Conservation (phyloP, 2,329 filamentous ascomycete genomes). For the Ophiocordyceps robertsii region DNA sequence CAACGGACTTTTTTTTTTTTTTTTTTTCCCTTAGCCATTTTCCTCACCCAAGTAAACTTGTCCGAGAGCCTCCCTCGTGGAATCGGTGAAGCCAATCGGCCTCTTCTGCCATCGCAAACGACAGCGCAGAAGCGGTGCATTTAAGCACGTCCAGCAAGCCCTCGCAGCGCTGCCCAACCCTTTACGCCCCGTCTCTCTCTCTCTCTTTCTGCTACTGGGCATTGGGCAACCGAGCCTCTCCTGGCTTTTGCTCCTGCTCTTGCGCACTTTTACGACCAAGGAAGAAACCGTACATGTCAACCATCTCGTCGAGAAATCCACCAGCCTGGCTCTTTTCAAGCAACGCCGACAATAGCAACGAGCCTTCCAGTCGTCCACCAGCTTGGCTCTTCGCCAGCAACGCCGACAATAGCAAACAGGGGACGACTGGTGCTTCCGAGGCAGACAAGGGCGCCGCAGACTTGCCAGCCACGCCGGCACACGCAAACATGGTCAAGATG, state of each 20-base stretch:
- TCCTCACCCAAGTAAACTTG: too few relatives aligned
- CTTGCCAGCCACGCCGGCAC: conserved; percentile 2
- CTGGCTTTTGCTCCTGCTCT: too few relatives aligned
- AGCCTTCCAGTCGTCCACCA: background rate
- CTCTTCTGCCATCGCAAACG: conserved; percentile 1
- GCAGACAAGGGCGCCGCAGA: background rate
- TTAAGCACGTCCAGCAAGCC: too few relatives aligned
- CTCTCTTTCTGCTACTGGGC: too few relatives aligned
- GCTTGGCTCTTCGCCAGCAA: background rate
- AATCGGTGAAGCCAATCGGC: background rate
- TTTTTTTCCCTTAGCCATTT: too few relatives aligned
- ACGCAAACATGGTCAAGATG: conserved; percentile 21
- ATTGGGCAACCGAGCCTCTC: too few relatives aligned
- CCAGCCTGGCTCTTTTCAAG: conserved; percentile 31
- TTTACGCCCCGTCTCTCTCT: too few relatives aligned
- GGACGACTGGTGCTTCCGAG: background rate
- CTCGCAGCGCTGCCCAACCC: too few relatives aligned
- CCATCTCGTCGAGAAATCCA: conserved; percentile 11
- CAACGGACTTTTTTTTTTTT: background rate
- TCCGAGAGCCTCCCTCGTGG: background rate
- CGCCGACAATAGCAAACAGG: background rate
- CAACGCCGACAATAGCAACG: conserved; percentile 13
- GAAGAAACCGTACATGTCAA: conserved; percentile 13
- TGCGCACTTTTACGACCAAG: background rate
- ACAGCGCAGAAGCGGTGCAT: background rate